phyloP scores from a whole-genome alignment of 495 filamentous ascomycete genomes.

The Penicillium bovifimosum region DNA sequence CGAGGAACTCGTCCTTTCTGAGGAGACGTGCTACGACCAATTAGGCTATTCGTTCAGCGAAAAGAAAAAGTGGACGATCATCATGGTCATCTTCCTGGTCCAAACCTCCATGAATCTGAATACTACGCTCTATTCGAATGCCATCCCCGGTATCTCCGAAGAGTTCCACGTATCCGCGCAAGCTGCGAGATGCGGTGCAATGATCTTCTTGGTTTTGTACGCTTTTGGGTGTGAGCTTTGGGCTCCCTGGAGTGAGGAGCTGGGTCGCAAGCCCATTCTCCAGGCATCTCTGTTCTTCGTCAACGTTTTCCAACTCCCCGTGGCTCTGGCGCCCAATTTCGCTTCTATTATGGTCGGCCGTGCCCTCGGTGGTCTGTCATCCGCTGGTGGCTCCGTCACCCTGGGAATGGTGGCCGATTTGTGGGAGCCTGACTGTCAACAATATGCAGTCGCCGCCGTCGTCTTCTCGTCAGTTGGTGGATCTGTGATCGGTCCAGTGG shows the following conservation, averaged over 20 bases:
- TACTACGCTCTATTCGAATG: constrained; percentile 61
- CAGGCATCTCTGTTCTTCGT: constrained; percentile 58
- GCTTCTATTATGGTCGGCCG: constrained; percentile 53
- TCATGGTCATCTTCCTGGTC: constrained; percentile 61
- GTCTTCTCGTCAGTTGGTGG: constrained; percentile 69
- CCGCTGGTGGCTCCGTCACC: constrained; percentile 69
- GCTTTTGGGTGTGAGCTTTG: constrained; percentile 70
- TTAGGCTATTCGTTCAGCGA: constrained; percentile 53
- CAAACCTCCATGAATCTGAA: constrained; percentile 77
- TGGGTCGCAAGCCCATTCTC: constrained; percentile 58
- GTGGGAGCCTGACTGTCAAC: constrained; percentile 59
- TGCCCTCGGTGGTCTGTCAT: constrained; percentile 57
- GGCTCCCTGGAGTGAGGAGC: constrained; percentile 69
- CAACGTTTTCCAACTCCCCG: constrained; percentile 63
- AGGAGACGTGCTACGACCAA: constrained; percentile 42
- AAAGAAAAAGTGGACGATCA: constrained; percentile 65
- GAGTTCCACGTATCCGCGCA: constrained; percentile 54
- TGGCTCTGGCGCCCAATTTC: constrained; percentile 63
- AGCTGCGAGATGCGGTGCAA: constrained; percentile 52
- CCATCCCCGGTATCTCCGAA: constrained; percentile 47
- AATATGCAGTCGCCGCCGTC: constrained; percentile 56
- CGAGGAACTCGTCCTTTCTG: too few relatives aligned
- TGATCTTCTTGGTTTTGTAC: constrained; percentile 61
- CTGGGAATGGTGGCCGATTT: constrained; percentile 70
- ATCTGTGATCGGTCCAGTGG: constrained; percentile 62